phyloP scores from a whole-genome alignment of 306 rosid species.

The Nissolia schottii region DNA sequence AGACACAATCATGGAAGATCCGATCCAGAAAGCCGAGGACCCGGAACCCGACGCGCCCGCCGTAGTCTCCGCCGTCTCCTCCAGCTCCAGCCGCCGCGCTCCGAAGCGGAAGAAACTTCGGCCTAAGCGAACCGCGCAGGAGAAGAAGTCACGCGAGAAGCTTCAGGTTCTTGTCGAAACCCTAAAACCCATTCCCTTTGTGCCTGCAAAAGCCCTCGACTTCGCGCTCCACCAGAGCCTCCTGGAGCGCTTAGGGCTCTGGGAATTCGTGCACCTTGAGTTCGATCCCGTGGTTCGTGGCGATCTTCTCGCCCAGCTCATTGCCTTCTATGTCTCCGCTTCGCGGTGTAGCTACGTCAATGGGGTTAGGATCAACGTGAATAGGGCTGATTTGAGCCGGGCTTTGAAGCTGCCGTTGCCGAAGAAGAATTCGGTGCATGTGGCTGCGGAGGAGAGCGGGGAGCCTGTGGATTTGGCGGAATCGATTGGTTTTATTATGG shows the following conservation, averaged over 20 bases:
- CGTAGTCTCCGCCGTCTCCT: conserved; percentile 17
- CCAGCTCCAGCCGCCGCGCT: neutral
- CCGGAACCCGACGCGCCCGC: conserved; percentile 17
- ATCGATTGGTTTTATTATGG: conserved; percentile 47
- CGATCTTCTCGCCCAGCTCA: conserved; percentile 63
- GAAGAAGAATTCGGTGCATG: conserved; percentile 2
- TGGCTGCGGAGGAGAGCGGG: conserved; percentile 11
- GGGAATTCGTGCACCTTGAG: conserved; percentile 75
- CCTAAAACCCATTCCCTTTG: conserved; percentile 73
- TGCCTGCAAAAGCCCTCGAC: conserved; percentile 52
- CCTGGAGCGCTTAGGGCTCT: conserved; percentile 62
- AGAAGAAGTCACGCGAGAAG: conserved; percentile 45
- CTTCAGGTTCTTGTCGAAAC: conserved; percentile 43
- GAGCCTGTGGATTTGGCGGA: conserved; percentile 34
- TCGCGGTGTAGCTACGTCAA: conserved; percentile 50
- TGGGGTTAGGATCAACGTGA: conserved; percentile 37
- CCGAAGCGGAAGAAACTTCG: conserved; percentile 33
- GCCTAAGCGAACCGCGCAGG: conserved; percentile 31
- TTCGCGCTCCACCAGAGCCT: conserved; percentile 57
- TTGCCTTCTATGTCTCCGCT: conserved; percentile 36
- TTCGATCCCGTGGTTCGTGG: conserved; percentile 48
- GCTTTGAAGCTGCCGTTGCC: conserved; percentile 66
- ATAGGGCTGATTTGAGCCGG: conserved; percentile 70
- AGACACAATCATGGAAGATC: conserved; percentile 13
- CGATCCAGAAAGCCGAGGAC: conserved; percentile 11